Evolutionary conservation across 805 yeast species (phyloP), one percentile per base, ranked within the genome.

Genomic region (Jamesozyma hellenica): DNA sequence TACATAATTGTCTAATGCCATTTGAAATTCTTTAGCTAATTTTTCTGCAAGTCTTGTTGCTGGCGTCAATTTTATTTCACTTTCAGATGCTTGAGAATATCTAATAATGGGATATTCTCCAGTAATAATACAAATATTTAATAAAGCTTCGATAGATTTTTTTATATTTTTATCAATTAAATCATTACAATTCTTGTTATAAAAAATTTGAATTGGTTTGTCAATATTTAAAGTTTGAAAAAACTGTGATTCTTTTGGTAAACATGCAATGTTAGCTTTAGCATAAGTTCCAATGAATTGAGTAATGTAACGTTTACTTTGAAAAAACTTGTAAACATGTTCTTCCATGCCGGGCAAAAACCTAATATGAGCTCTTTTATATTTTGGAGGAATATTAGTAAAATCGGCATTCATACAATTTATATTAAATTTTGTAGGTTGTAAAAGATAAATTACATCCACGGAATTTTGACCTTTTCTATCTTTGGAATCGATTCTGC

Each of bases 101-200:
- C 98, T 69, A 16, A 92, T 75, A 33, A 82, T 72, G 2, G 98
- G 98, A 50, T 82, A 84, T 53, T 88, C 96, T 12, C 94, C 94
- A 1, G 92, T 77, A 9, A 82, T 55, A 7, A 82, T 74, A 66
- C 94, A 83, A 18, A 85, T 50, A 47, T 79, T 75, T 25, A 86
- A 75, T 48, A 92, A 65, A 17, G 85, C 59, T 30, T 72, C 64
- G 1, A 90, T 85, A 0, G 82, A 74, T 38, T 60, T 61, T 15
- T 69, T 64, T 13, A 85, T 67, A 42, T 81, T 80, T 26, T 65
- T 67, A 16, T 72, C 67, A 28, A 82, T 79, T 35, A 80, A 63
- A 41, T 77, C 81, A 28, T 63, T 56, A 50, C 92, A 85, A 38
- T 71, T 66, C 23, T 65, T 66, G 52, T 78, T 87, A 59, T 77